Percentiles rank a stretch among this genome's conserved stretches.
Conservation (phyloP, 768 basidiomycete species). For the Leccinum fibrillosum region DNA sequence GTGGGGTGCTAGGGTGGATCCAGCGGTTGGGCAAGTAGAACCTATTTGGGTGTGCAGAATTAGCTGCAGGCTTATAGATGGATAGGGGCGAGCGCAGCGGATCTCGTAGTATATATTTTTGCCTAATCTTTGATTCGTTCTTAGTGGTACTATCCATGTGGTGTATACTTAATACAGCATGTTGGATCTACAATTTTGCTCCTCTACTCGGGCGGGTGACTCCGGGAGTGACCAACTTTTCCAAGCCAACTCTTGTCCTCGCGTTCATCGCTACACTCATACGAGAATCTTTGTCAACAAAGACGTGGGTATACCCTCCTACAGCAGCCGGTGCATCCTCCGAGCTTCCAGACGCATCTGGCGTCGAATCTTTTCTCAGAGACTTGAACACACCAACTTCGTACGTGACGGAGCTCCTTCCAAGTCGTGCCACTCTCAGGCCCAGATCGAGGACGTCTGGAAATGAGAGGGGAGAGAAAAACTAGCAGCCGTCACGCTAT, state of each 20-base stretch:
- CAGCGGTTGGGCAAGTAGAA: conserved; percentile 16
- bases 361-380: background rate
- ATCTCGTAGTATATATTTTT: background rate
- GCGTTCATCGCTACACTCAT: conserved; percentile 50
- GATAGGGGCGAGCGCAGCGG: background rate
- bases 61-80: background rate
- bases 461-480: conserved; percentile 70
- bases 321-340: conserved; percentile 37
- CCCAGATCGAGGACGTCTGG: conserved; percentile 70
- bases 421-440: conserved; percentile 62
- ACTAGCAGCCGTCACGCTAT: conserved; percentile 36
- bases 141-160: background rate
- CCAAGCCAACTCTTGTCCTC: conserved; percentile 45
- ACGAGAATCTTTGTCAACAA: conserved; percentile 60
- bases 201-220: background rate
- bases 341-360: conserved; percentile 1
- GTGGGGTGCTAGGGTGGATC: conserved; percentile 26
- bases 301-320: conserved; percentile 78
- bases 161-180: background rate
- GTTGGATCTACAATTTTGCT: conserved; percentile 20
- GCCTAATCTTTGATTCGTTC: background rate
- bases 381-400: conserved; percentile 72
- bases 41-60: background rate
- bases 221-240: conserved; percentile 3
- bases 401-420: conserved; percentile 74